These are phyloP conservation scores for Boletus pseudo-olivaceus DNA, from an alignment of 768 basidiomycete species.

Conservation along the genomic window DNA sequence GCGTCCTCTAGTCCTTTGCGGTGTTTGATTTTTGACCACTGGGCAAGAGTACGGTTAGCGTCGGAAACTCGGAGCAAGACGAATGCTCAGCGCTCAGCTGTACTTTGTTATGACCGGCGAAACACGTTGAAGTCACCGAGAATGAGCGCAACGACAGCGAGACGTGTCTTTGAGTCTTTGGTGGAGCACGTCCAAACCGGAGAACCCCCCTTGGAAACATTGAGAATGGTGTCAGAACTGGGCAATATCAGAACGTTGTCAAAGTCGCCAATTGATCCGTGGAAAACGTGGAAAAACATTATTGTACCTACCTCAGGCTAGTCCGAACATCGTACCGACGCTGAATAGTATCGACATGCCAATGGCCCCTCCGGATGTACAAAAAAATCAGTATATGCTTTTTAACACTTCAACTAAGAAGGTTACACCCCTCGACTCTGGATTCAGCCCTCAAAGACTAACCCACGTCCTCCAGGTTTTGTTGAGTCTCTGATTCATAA, in stretches of 20 bases:
- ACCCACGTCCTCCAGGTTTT: too few relatives aligned
- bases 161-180: slow-evolving; percentile 1
- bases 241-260: neutral
- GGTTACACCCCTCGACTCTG: too few relatives aligned
- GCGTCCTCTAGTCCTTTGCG: slow-evolving; percentile 64
- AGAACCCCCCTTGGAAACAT: neutral
- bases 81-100: neutral
- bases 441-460: too few relatives aligned
- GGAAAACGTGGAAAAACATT: neutral
- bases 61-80: neutral
- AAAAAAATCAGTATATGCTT: too few relatives aligned
- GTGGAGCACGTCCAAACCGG: neutral
- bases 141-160: slow-evolving; percentile 19
- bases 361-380: too few relatives aligned
- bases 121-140: slow-evolving; percentile 20
- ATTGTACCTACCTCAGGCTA: too few relatives aligned
- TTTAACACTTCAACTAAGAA: too few relatives aligned
- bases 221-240: neutral
- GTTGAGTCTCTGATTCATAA: too few relatives aligned
- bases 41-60: slow-evolving; percentile 3
- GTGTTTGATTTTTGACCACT: slow-evolving; percentile 80
- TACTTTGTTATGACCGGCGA: slow-evolving; percentile 44
- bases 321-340: neutral
- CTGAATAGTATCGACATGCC: neutral
- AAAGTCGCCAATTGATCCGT: neutral